Conservation (phyloP, 768 basidiomycete species). For the Kwoniella newhampshirensis region DNA sequence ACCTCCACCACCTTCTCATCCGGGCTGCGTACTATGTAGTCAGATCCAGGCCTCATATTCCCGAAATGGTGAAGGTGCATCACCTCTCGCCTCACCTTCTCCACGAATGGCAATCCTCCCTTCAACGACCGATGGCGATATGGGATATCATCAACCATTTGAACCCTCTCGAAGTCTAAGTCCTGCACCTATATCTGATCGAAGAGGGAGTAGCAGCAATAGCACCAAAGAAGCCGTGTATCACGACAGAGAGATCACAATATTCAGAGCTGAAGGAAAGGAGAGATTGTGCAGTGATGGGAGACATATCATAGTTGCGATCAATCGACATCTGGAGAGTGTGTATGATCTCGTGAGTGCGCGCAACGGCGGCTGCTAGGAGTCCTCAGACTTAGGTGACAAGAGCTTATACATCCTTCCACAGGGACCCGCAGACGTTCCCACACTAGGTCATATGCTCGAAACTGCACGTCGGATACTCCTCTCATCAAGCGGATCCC, state of each 20-base stretch:
- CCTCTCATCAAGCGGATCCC: background rate
- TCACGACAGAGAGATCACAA: constrained; percentile 34
- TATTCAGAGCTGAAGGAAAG: constrained; percentile 35
- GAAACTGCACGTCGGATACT: constrained; percentile 16
- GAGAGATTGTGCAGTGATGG: constrained; percentile 34
- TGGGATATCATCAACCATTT: background rate
- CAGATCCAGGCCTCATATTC: background rate
- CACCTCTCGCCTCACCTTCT: background rate
- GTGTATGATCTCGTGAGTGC: constrained; percentile 44
- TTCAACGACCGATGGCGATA: background rate
- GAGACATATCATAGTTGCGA: constrained; percentile 37
- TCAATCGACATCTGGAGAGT: constrained; percentile 40
- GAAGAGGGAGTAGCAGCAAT: background rate
- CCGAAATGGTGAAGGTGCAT: background rate
- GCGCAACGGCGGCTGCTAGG: background rate
- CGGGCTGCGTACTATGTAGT: constrained; percentile 4
- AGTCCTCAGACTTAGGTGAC: background rate
- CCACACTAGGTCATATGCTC: constrained; percentile 37
- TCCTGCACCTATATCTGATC: background rate
- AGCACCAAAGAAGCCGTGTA: constrained; percentile 33
- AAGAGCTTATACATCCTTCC: background rate
- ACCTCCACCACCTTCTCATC: background rate
- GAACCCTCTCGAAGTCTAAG: background rate
- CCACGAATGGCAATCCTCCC: background rate
- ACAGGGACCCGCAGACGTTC: constrained; percentile 42